Percentiles rank a stretch among this genome's conserved stretches.
phyloP scores from a whole-genome alignment of 768 basidiomycete genomes.

The Tricholoma hemisulphureum region DNA sequence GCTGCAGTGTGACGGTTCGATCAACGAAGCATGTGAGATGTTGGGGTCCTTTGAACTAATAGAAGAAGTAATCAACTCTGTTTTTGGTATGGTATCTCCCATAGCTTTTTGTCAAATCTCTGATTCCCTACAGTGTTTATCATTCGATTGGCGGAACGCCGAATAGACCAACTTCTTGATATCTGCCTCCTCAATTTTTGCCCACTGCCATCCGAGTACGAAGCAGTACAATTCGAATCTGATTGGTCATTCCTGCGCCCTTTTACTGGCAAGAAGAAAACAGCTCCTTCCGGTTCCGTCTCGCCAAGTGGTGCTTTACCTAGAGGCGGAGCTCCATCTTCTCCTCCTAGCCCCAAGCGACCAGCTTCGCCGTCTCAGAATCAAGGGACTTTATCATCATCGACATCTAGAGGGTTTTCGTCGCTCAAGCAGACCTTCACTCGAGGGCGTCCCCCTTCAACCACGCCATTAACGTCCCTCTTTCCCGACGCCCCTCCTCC shows the following conservation, averaged over 20 bases:
- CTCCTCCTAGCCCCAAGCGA: conserved; percentile 50
- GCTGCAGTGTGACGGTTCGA: conserved; percentile 78
- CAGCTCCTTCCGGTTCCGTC: conserved; percentile 26
- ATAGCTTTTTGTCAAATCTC: neutral
- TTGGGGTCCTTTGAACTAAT: conserved; percentile 82
- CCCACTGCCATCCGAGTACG: conserved; percentile 73
- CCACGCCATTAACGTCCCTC: conserved; percentile 47
- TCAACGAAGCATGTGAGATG: conserved; percentile 78
- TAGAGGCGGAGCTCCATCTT: conserved; percentile 38
- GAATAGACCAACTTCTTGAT: conserved; percentile 86
- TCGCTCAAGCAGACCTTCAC: conserved; percentile 68
- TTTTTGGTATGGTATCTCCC: conserved; percentile 64
- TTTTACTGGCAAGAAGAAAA: conserved; percentile 64
- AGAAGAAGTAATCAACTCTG: conserved; percentile 91
- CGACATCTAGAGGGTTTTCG: conserved; percentile 55
- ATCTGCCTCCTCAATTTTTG: conserved; percentile 79
- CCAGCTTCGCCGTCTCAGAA: conserved; percentile 55
- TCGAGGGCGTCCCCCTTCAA: conserved; percentile 46
- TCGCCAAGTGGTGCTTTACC: conserved; percentile 31
- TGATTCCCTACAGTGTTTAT: conserved; percentile 72
- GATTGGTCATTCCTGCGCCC: conserved; percentile 92
- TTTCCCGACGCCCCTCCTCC: conserved; percentile 46
- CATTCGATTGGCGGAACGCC: conserved; percentile 86
- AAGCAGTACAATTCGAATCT: conserved; percentile 87
- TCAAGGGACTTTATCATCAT: conserved; percentile 39